These are phyloP conservation scores for Aspergillus sp. DNA, from an alignment of 2,329 filamentous ascomycete species.

Conservation along the genomic window DNA sequence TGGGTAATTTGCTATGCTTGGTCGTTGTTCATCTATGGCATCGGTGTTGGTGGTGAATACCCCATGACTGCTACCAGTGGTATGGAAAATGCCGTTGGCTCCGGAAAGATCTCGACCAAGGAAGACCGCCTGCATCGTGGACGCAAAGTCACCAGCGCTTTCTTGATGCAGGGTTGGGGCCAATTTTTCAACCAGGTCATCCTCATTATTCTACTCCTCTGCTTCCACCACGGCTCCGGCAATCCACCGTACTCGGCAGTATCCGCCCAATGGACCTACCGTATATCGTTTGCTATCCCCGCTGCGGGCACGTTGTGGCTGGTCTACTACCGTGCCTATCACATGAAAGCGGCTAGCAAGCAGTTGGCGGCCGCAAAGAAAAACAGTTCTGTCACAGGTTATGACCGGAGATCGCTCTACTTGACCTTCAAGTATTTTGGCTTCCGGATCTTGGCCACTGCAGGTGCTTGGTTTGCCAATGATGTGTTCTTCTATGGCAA, in stretches of 20 bases:
- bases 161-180: conserved; percentile 98
- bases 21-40: conserved; percentile 85
- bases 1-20: conserved; percentile 97
- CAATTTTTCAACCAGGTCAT: conserved; percentile 90
- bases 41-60: conserved; percentile 67
- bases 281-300: conserved; percentile 83
- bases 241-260: conserved; percentile 67
- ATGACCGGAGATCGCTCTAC: conserved; percentile 75
- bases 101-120: conserved; percentile 78
- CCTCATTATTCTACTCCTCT: conserved; percentile 75
- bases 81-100: conserved; percentile 82
- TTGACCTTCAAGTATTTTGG: conserved; percentile 77
- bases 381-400: conserved; percentile 79
- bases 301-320: conserved; percentile 89
- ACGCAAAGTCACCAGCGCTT: conserved; percentile 89
- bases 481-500: conserved; percentile 99
- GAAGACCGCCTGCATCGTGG: conserved; percentile 93
- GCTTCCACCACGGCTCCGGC: conserved; percentile 75
- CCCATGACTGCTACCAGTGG: conserved; percentile 94
- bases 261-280: conserved; percentile 84
- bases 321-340: conserved; percentile 89
- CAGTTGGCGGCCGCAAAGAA: conserved; percentile 76
- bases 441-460: conserved; percentile 75
- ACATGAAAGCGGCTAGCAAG: conserved; percentile 83
- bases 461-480: conserved; percentile 88